Conservation (phyloP, 805 yeast species). For the Ogataea trehalophila region DNA sequence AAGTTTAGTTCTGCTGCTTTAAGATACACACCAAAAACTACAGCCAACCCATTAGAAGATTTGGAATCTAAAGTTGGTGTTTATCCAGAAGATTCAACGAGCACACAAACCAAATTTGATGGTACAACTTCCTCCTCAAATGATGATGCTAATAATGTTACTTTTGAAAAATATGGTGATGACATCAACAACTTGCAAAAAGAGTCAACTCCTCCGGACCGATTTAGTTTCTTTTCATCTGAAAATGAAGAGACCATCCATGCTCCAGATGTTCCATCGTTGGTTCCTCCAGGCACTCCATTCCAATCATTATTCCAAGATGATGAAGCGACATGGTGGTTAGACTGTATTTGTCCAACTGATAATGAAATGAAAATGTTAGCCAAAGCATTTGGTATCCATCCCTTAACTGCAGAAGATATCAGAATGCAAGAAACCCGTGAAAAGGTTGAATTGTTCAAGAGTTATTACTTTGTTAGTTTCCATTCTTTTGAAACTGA, state of each 20-base stretch:
- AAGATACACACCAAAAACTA: conserved; percentile 52
- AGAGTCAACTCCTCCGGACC: conserved; percentile 49
- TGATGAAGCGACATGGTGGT: conserved; percentile 89
- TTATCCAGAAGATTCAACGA: conserved; percentile 8
- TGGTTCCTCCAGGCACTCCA: conserved; percentile 60
- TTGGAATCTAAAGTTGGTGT: conserved; percentile 12
- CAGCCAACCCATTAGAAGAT: background rate
- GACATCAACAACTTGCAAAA: conserved; percentile 1
- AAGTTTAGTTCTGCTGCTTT: conserved; percentile 47
- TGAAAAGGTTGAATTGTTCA: conserved; percentile 92
- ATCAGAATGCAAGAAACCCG: conserved; percentile 94
- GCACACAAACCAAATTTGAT: conserved; percentile 3
- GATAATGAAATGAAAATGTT: conserved; percentile 91
- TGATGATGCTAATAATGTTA: conserved; percentile 13
- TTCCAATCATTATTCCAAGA: conserved; percentile 66
- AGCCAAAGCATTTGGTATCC: conserved; percentile 93
- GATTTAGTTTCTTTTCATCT: conserved; percentile 80
- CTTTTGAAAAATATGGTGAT: conserved; percentile 14
- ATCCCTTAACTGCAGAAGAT: conserved; percentile 97
- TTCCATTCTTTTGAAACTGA: conserved; percentile 95
- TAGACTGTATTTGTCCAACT: conserved; percentile 90
- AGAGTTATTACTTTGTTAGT: conserved; percentile 90
- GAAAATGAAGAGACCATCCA: conserved; percentile 84
- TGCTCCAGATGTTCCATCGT: conserved; percentile 78
- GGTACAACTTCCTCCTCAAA: conserved; percentile 14